phyloP scores from a whole-genome alignment of 2,329 filamentous ascomycete genomes.

The Ceratocystis diversiconidia region DNA sequence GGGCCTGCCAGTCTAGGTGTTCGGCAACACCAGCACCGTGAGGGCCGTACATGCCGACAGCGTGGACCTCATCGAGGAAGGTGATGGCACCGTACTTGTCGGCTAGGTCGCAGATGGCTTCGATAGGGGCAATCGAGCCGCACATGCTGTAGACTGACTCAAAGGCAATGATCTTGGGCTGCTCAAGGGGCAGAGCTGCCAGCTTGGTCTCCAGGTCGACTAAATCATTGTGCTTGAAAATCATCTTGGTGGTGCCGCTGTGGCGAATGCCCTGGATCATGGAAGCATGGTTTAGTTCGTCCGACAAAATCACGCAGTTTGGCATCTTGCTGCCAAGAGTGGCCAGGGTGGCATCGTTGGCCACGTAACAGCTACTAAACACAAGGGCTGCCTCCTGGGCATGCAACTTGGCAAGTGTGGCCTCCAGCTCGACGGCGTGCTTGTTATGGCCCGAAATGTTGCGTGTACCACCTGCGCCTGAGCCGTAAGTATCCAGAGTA shows the following conservation, averaged over 20 bases:
- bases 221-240: constrained; percentile 98
- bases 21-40: constrained; percentile 91
- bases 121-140: constrained; percentile 89
- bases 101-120: constrained; percentile 86
- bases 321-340: constrained; percentile 95
- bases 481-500: constrained; percentile 85
- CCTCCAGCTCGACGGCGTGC: constrained; percentile 77
- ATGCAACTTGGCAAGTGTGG: constrained; percentile 71
- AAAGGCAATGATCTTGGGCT: constrained; percentile 96
- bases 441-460: constrained; percentile 98
- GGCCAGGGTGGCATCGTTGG: constrained; percentile 91
- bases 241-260: constrained; percentile 90
- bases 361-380: constrained; percentile 96
- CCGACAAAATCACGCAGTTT: constrained; percentile 92
- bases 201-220: constrained; percentile 84
- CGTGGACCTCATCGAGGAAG: constrained; percentile 96
- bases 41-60: constrained; percentile 97
- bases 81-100: constrained; percentile 97
- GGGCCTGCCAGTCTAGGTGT: constrained; percentile 86
- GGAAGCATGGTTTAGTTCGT: constrained; percentile 92
- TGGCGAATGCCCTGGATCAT: constrained; percentile 99
- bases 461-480: constrained; percentile 84
- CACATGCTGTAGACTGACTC: constrained; percentile 99
- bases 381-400: constrained; percentile 85
- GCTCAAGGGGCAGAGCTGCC: constrained; percentile 66